Base-by-base conservation (phyloP, 1,139 yeast genomes). In the Yamadazyma epiphylla region DNA sequence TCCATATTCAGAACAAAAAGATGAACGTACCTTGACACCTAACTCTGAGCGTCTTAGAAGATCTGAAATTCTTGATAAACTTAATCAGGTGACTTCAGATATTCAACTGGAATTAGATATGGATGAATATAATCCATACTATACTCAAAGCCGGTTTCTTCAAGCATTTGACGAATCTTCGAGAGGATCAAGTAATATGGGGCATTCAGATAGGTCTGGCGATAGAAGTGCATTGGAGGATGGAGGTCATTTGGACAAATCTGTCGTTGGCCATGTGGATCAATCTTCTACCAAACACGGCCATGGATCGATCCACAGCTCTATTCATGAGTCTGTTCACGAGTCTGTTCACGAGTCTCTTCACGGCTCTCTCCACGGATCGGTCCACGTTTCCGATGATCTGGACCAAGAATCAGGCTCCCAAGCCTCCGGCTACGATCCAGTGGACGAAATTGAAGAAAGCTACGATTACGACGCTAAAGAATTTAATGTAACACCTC, bases 21-120 rank as follows among this genome's bases (percentile, higher is more conserved):
- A 16, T 11, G 29, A 30, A 13, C 14, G 27, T 12, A 25, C 14
- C 21, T 30, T 37, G 22, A 45, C 41, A 23, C 42, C 43, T 13
- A 35, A 34, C 20, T 39, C 46, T 15, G 46, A 43, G 27, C 28
- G 44, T 27, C 45, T 63, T 17, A 51, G 70, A 33, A 42, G 72
- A 25, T 60, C 70, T 3, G 58, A 60, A 17, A 61, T 66, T 16
- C 50, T 67, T 29, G 71, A 65, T 32, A 48, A 64, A 23, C 51
- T 67, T 28, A 60, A 61, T 15, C 59, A 64, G 36, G 66, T 66
- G 13, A 66, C 74, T 0, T 53, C 59, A 7, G 70, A 64, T 34
- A 62, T 64, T 13, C 60, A 63, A 38, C 60, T 60, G 31, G 65
- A 60, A 33, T 37, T 59, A 11, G 45, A 42, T 13, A 36, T 42